phyloP scores from a whole-genome alignment of 306 rosid species.

The Pterocarpus macrocarpus region DNA sequence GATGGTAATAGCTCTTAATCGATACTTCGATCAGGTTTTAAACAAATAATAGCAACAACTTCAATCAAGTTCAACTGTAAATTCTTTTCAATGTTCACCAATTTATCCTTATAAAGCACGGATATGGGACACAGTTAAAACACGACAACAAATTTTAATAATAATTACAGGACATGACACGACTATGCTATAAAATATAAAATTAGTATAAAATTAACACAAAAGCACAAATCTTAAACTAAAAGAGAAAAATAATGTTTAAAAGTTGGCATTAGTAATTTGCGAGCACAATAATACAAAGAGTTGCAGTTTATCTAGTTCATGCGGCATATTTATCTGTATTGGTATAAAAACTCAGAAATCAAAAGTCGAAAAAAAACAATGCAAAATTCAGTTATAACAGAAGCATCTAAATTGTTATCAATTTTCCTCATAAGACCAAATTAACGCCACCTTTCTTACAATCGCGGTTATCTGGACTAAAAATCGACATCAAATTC shows the following conservation, averaged over 20 bases:
- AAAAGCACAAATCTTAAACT: neutral
- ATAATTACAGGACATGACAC: no score
- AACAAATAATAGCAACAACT: slow-evolving; percentile 30
- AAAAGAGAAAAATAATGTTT: no score
- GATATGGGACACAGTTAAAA: no score
- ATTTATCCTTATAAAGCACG: neutral
- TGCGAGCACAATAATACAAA: no score
- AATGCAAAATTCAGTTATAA: no score
- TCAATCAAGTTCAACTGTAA: slow-evolving; percentile 24
- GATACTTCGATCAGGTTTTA: slow-evolving; percentile 11
- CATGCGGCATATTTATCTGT: neutral
- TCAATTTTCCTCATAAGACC: neutral
- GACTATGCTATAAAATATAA: no score
- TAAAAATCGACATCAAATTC: no score
- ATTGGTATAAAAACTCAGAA: no score
- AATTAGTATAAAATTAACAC: neutral
- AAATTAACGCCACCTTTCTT: neutral
- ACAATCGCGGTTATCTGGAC: neutral
- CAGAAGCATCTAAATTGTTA: neutral
- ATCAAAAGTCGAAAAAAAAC: neutral
- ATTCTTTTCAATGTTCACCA: slow-evolving; percentile 20
- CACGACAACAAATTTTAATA: no score
- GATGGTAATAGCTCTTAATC: slow-evolving; percentile 20
- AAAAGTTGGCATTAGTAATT: no score
- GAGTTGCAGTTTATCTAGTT: no score